Evolutionary conservation across 2,329 filamentous ascomycete genomes (phyloP).

Genomic region (Xylaria sp.): DNA sequence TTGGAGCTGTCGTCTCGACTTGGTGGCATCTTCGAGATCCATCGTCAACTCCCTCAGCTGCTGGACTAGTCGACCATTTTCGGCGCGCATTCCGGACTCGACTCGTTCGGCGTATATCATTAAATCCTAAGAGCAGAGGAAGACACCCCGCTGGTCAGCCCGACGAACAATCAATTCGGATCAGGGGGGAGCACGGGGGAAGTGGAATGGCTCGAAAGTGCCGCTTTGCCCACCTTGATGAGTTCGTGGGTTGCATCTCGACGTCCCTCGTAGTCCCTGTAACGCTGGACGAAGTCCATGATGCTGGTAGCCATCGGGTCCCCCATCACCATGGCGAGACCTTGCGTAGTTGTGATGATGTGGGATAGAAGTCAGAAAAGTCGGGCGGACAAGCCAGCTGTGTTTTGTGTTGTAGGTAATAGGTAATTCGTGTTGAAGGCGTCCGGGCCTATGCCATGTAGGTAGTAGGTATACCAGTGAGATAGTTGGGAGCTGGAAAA

Average conservation of each 20-base stretch:
- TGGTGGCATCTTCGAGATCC: conserved; percentile 62
- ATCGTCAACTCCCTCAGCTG: conserved; percentile 59
- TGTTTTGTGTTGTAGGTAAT: not conserved
- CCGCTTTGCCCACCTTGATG: conserved; percentile 56
- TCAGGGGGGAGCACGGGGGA: conserved; percentile 8
- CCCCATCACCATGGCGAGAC: conserved; percentile 33
- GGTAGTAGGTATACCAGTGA: not conserved
- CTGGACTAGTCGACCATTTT: conserved; percentile 57
- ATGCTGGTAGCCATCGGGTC: conserved; percentile 50
- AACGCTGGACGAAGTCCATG: conserved; percentile 61
- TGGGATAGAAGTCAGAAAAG: not conserved
- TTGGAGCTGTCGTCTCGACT: conserved; percentile 62
- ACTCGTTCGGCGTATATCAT: conserved; percentile 58
- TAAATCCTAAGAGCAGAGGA: conserved; percentile 55
- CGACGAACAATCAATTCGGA: conserved; percentile 20
- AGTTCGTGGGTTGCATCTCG: conserved; percentile 57
- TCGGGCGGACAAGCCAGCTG: conserved; percentile 3
- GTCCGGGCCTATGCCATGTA: conserved; percentile 8
- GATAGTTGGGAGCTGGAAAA: conserved; percentile 39
- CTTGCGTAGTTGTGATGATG: conserved; percentile 3
- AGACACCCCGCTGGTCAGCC: conserved; percentile 18
- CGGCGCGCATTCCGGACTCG: conserved; percentile 56
- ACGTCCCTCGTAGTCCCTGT: conserved; percentile 56
- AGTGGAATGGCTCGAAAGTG: conserved; percentile 18
- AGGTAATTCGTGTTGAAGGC: conserved; percentile 25